Base-by-base conservation (phyloP, 2,329 filamentous ascomycete species). In the Trichoderma sp. region DNA sequence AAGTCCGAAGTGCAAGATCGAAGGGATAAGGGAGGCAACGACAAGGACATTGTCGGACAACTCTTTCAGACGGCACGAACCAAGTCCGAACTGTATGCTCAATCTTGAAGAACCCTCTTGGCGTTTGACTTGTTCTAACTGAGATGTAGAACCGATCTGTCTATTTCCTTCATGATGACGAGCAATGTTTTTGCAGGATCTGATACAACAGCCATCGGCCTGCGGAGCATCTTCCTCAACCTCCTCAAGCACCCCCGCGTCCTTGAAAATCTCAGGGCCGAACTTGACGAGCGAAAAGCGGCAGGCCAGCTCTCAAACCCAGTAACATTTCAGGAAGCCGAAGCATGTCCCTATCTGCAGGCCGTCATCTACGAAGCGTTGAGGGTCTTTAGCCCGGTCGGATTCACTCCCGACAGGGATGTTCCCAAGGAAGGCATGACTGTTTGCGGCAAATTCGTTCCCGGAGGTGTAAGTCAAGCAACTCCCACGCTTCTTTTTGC, bases 151-250 rank as follows among this genome's bases (percentile, higher is more conserved):
- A 41, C 19, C 5, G 51, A 54, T 54, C 12, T 41, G n/a, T n/a
- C 34, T 0, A 54, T 54, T 14, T 54, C 51, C 14, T 39, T 41
- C 14, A 10, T 54, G 51, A 54, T 54, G 51, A 5, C 51, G n/a
- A 21, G n/a, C 51, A 54, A 54, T 19, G 51, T 54, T 30, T 54
- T 54, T 39, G 51, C 51, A 39, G 30, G 51, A 10, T 41, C 51
- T 24, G 51, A 55, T 17, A 41, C 51, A 17, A 41, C 51, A 14
- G 19, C 51, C 39, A 1, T 3, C 7, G 19, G n/a, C 39, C 12
- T 55, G 21, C 51, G 51, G 3, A 15, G 51, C 7, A 55, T 55
- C 19, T 55, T 55, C 19, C 12, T 41, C 19, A 55, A 55, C 28
- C 30, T 41, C 51, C 51, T 55, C 30, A 17, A 30, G 17, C 50